These are phyloP conservation scores for Hypoxylon fuscum DNA, from an alignment of 495 filamentous ascomycete species.

Conservation along the genomic window DNA sequence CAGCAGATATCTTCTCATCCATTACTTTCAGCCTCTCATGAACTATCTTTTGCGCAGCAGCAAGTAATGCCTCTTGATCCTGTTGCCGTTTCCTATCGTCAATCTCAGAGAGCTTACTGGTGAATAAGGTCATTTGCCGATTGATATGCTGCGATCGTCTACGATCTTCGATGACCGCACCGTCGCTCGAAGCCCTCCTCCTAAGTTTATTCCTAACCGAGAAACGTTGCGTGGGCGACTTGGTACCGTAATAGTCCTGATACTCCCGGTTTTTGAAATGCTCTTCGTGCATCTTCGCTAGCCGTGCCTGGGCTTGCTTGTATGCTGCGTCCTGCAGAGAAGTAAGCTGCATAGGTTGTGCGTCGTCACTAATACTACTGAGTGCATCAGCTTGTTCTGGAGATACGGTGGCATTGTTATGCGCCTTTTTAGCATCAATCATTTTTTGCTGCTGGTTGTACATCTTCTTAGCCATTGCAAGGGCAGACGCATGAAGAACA, in stretches of 20 bases:
- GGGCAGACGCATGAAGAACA: constrained; percentile 78
- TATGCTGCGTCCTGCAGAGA: constrained; percentile 85
- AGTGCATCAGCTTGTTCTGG: constrained; percentile 40
- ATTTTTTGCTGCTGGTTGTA: constrained; percentile 71
- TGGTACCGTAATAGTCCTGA: constrained; percentile 76
- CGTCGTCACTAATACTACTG: constrained; percentile 46
- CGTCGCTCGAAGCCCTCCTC: constrained; percentile 75
- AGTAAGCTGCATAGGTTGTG: constrained; percentile 54
- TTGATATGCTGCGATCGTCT: constrained; percentile 75
- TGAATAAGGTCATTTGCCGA: constrained; percentile 81
- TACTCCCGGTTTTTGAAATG: constrained; percentile 64
- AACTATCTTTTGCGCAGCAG: constrained; percentile 85
- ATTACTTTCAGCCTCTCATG: constrained; percentile 77
- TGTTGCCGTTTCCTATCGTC: constrained; percentile 77
- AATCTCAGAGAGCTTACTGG: constrained; percentile 70
- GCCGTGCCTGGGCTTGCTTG: constrained; percentile 81
- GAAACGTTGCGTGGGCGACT: constrained; percentile 53
- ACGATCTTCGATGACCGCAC: constrained; percentile 69
- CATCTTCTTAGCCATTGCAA: constrained; percentile 90
- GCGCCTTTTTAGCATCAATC: constrained; percentile 55
- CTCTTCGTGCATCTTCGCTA: constrained; percentile 81
- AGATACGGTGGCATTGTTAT: constrained; percentile 41
- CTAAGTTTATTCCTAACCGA: constrained; percentile 63
- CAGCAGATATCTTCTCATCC: constrained; percentile 78
- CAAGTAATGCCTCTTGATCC: constrained; percentile 78